Conservation (phyloP, 129 eudicot genomes). For the Centella asiatica region DNA sequence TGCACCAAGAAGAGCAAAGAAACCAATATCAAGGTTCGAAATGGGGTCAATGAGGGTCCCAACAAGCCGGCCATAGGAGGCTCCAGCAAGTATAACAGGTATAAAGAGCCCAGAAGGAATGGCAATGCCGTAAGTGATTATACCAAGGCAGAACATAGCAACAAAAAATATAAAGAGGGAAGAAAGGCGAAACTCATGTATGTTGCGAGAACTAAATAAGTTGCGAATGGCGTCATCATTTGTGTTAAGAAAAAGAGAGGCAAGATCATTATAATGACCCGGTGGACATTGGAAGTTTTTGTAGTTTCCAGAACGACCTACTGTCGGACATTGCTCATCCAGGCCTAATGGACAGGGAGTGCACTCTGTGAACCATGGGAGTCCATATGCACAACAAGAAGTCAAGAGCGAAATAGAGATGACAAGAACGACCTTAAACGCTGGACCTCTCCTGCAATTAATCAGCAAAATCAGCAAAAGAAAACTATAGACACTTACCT, state of each 20-base stretch:
- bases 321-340: slow-evolving; percentile 10
- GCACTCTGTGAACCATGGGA: slow-evolving; percentile 57
- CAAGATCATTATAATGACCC: slow-evolving; percentile 90
- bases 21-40: slow-evolving; percentile 67
- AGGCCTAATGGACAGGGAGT: slow-evolving; percentile 16
- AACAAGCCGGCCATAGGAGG: slow-evolving; percentile 79
- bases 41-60: slow-evolving; percentile 48
- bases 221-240: slow-evolving; percentile 94
- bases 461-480: slow-evolving; percentile 15
- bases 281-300: slow-evolving; percentile 77
- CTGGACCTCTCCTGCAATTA: slow-evolving; percentile 77
- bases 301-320: slow-evolving; percentile 64
- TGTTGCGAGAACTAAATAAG: slow-evolving; percentile 41
- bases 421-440: slow-evolving; percentile 57
- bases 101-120: slow-evolving; percentile 95
- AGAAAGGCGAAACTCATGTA: slow-evolving; percentile 48
- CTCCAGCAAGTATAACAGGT: slow-evolving; percentile 94
- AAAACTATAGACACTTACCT: not conserved
- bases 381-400: slow-evolving; percentile 75
- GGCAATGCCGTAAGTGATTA: slow-evolving; percentile 91
- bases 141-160: slow-evolving; percentile 58
- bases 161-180: slow-evolving; percentile 55
- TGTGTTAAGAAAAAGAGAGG: slow-evolving; percentile 88
- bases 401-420: slow-evolving; percentile 59
- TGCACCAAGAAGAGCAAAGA: slow-evolving; percentile 81